Evolutionary conservation across 2,329 filamentous ascomycete species (phyloP), one percentile per base, ranked within the genome.

Genomic region (Arthrinium puccinioides): DNA sequence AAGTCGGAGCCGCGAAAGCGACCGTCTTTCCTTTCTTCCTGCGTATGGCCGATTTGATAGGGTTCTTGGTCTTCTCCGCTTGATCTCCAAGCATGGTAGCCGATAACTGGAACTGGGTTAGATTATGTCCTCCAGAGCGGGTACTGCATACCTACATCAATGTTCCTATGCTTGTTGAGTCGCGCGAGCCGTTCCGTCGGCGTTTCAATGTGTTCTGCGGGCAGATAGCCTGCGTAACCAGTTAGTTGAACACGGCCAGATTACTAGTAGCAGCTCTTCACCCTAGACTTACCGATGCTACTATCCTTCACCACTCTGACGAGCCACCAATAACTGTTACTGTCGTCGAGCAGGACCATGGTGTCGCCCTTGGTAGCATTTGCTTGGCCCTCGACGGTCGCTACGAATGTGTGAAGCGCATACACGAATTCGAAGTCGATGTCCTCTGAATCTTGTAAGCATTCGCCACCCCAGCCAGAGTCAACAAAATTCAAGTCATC

Each of bases 381-480:
- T 44, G 92, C 92, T 63, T 98, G 92, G 20, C 92, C 92, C 64
- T 98, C 92, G 33, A 98, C 92, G 1, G 92, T 97, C 20, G 92
- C 92, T 47, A 96, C 86, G 55, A 98, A 98, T 3, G 90, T 98
- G 60, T 97, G 92, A 41, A 98, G 72, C 20, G 92, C 92, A 66
- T 98, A 98, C 43, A 98, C 92, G 65, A 97, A 97, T 61, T 97
- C 90, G 69, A 98, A 97, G 72, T 98, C 92, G 64, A 98, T 98
- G 56, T 98, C 92, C 76, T 98, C 92, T 97, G 71, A 62, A 63
- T 82, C 74, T 74, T 78, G 84, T 95, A 88, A 95, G 87, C 82
- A 83, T 69, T 85, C 76, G 66, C 74, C 74, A 61, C 73, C 79
- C 82, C 81, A 89, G 42, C 79, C 82, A 50, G 76, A 79, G 59